Evolutionary conservation across 1,139 yeast genomes (phyloP).

Genomic region (Sugiyamaella paludigena): DNA sequence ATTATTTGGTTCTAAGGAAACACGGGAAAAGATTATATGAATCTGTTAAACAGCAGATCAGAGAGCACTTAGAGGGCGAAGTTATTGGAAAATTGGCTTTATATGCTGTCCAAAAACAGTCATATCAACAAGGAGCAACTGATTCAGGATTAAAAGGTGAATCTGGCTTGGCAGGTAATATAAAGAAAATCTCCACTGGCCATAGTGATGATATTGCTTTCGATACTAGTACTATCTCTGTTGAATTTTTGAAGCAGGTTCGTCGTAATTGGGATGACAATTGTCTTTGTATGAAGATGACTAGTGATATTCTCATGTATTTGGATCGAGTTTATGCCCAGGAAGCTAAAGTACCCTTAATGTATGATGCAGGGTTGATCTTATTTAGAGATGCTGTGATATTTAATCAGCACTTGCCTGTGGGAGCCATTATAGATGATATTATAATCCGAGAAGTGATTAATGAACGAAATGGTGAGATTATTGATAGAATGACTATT

Average conservation of each 20-base stretch:
- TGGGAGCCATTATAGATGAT: constrained; percentile 51
- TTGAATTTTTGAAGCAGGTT: constrained; percentile 47
- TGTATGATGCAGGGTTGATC: constrained; percentile 73
- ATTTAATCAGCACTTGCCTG: constrained; percentile 44
- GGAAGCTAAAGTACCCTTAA: constrained; percentile 62
- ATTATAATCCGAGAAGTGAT: constrained; percentile 59
- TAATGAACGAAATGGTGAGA: constrained; percentile 57
- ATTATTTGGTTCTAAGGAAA: constrained; percentile 72
- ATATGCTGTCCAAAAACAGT: constrained; percentile 1
- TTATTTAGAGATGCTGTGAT: constrained; percentile 52
- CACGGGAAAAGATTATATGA: constrained; percentile 69
- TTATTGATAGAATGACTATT: constrained; percentile 59
- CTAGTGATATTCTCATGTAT: constrained; percentile 86
- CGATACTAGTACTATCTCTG: constrained; percentile 6
- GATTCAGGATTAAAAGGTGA: background rate
- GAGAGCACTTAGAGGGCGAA: constrained; percentile 47
- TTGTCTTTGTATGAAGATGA: constrained; percentile 68
- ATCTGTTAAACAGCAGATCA: constrained; percentile 53
- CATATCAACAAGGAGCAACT: background rate
- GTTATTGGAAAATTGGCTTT: constrained; percentile 28
- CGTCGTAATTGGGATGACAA: constrained; percentile 72
- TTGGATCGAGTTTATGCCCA: constrained; percentile 79
- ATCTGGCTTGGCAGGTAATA: background rate
- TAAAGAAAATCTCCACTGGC: background rate
- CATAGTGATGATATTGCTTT: background rate